Evolutionary conservation across 805 yeast species (phyloP).

Genomic region (Monosporozyma aerobia): DNA sequence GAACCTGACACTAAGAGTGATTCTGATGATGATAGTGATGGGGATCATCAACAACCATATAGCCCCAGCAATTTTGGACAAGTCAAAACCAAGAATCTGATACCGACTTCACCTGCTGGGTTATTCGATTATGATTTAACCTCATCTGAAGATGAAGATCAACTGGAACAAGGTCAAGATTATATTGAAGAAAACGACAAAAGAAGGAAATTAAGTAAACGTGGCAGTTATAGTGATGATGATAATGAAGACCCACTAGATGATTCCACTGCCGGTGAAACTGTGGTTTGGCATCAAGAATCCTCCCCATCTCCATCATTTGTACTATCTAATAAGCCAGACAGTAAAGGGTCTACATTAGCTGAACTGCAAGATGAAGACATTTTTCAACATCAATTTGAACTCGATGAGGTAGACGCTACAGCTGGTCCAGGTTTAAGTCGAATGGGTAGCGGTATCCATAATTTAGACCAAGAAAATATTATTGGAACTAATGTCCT

Average conservation of each 20-base stretch:
- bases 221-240: background rate
- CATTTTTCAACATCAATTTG: constrained; percentile 37
- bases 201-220: background rate
- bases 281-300: background rate
- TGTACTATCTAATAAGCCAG: constrained; percentile 8
- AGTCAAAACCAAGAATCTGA: background rate
- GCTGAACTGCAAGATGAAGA: constrained; percentile 14
- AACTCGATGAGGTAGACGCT: constrained; percentile 30
- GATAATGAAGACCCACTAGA: background rate
- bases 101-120: background rate
- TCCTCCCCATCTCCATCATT: constrained; percentile 5
- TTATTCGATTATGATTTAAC: background rate
- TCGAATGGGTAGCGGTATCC: background rate
- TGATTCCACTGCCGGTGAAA: background rate
- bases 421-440: background rate
- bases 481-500: background rate
- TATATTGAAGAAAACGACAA: constrained; percentile 1
- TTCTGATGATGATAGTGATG: constrained; percentile 11
- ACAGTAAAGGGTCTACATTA: constrained; percentile 9
- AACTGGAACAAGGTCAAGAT: background rate
- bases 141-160: background rate
- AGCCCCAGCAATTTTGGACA: background rate
- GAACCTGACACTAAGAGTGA: constrained; percentile 10
- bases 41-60: constrained; percentile 4
- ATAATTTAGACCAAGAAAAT: background rate